Conservation (phyloP, 208 protist genomes). For the Histomonas meleagridis region DNA sequence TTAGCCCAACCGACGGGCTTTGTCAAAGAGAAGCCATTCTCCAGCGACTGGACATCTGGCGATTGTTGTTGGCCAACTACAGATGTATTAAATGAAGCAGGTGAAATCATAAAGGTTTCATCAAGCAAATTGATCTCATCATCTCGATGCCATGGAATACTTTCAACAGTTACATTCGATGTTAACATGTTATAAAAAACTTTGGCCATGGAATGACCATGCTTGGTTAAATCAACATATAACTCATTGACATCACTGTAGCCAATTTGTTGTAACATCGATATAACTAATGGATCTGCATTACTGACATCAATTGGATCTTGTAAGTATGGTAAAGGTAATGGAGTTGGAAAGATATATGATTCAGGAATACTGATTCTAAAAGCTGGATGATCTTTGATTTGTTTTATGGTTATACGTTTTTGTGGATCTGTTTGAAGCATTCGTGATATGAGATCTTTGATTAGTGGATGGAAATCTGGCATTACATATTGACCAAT, state of each 20-base stretch:
- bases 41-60: not conserved
- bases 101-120: not conserved
- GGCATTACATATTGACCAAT: not conserved
- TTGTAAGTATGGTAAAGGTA: not conserved
- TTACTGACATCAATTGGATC: not conserved
- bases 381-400: slow-evolving; percentile 41
- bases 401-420: not conserved
- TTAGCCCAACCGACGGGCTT: not conserved
- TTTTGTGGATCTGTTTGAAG: slow-evolving; percentile 31
- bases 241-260: not conserved
- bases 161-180: not conserved
- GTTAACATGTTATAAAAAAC: not conserved
- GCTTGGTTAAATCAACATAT: not conserved
- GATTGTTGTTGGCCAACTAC: not conserved
- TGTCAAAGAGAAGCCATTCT: not conserved
- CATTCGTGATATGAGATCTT: slow-evolving; percentile 36
- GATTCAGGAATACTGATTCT: slow-evolving; percentile 19
- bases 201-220: slow-evolving; percentile 20
- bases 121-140: not conserved
- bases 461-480: not conserved
- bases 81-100: not conserved
- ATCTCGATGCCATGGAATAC: not conserved
- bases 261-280: not conserved
- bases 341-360: not conserved
- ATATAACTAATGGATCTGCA: not conserved